Percentiles rank a stretch among this genome's conserved stretches.
These are phyloP conservation scores for Aschersonia sp. DNA, from an alignment of 2,329 filamentous ascomycete species.

Conservation along the genomic window DNA sequence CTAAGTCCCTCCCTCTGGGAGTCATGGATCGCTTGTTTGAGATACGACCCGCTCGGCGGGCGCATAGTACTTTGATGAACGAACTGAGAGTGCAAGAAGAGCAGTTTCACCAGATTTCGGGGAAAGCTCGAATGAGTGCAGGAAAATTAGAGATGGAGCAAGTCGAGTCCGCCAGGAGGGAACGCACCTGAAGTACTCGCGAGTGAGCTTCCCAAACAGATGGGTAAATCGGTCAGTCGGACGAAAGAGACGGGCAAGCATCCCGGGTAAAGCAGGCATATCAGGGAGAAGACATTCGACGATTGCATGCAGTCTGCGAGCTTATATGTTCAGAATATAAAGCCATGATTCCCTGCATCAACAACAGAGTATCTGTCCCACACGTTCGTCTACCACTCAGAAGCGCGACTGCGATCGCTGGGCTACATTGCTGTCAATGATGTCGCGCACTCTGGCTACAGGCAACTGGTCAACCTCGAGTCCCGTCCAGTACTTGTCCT, in stretches of 20 bases:
- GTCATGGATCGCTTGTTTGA: constrained; percentile 49
- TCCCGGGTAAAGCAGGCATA: too few species aligned
- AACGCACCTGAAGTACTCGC: neutral
- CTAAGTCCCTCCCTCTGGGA: constrained; percentile 51
- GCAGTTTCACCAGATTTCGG: constrained; percentile 16
- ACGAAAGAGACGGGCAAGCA: too few species aligned
- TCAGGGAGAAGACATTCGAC: too few species aligned
- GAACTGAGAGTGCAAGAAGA: constrained; percentile 22
- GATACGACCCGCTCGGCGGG: constrained; percentile 27
- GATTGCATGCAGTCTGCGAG: too few species aligned
- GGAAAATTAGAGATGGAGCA: constrained; percentile 14
- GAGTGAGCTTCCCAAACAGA: too few species aligned
- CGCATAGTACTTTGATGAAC: constrained; percentile 28
- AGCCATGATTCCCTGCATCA: too few species aligned
- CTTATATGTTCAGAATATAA: too few species aligned
- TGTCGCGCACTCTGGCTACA: constrained; percentile 41
- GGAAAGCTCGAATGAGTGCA: constrained; percentile 12
- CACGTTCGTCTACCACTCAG: neutral
- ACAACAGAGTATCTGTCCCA: too few species aligned
- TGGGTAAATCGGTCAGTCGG: too few species aligned
- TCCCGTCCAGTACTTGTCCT: constrained; percentile 52
- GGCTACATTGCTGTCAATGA: constrained; percentile 28
- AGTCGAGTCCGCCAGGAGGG: constrained; percentile 7
- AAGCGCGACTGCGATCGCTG: constrained; percentile 13
- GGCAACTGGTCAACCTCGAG: constrained; percentile 42